These are phyloP conservation scores for Copromyces sp. DNA, from an alignment of 495 filamentous ascomycete genomes.

Conservation along the genomic window DNA sequence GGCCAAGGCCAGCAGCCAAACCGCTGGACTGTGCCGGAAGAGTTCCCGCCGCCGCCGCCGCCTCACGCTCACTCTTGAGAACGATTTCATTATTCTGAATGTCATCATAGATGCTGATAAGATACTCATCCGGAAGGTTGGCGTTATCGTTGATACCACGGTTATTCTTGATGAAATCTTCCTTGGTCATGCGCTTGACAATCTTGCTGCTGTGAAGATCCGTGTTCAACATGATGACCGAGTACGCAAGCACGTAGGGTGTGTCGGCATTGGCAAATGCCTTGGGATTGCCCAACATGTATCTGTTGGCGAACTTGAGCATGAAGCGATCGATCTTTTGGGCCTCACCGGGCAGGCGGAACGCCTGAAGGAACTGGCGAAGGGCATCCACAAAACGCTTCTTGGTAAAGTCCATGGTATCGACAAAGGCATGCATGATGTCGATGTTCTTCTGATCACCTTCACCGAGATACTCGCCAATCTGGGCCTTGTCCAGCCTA, in stretches of 20 bases:
- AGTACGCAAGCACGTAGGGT: constrained; percentile 91
- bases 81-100: constrained; percentile 90
- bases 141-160: constrained; percentile 95
- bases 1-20: constrained; percentile 76
- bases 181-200: constrained; percentile 79
- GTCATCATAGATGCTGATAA: constrained; percentile 81
- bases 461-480: constrained; percentile 94
- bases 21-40: constrained; percentile 51
- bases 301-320: constrained; percentile 96
- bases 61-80: constrained; percentile 79
- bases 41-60: constrained; percentile 62
- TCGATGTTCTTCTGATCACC: constrained; percentile 85
- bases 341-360: constrained; percentile 89
- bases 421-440: constrained; percentile 97
- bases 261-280: constrained; percentile 98
- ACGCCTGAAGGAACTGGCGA: constrained; percentile 84
- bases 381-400: constrained; percentile 89
- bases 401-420: constrained; percentile 88
- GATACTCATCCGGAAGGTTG: constrained; percentile 87
- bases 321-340: constrained; percentile 99
- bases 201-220: constrained; percentile 88
- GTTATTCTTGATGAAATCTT: constrained; percentile 99
- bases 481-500: constrained; percentile 74
- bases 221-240: constrained; percentile 93
- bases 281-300: constrained; percentile 88